Base-by-base conservation (phyloP, 2,329 filamentous ascomycete species). In the Cladosporium sp. region DNA sequence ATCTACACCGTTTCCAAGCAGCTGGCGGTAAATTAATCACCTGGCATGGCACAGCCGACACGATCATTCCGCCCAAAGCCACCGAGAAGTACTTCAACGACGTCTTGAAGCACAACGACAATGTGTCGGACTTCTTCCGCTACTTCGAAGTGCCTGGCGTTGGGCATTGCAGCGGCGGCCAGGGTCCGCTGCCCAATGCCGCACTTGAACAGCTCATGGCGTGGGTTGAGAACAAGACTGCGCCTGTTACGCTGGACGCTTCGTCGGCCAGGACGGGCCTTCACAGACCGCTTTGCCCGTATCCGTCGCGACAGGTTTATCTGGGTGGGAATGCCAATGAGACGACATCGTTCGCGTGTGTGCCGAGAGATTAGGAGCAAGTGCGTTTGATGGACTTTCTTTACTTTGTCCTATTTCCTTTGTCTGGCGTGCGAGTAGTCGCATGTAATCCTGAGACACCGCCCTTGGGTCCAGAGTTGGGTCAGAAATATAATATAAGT, bases 21-120 rank as follows among this genome's bases (percentile, higher is more conserved):
- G 64, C 69, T 0, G 79, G 78, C 0, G 79, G 76, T 1, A 83
- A 82, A 66, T 74, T 83, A 69, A 74, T 83, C 16, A 77, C 74
- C 1, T 82, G 77, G 75, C 80, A 82, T 58, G 81, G 79, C 11
- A 65, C 75, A n/a, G 72, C 69, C 6, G 75, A 62, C 21, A 14
- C n/a, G 5, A 23, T 23, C 10, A 62, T 62, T 21, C 70, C 72
- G 28, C 12, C n/a, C 44, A 52, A 23, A 23, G 77, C 78, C 4
- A 78, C 76, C 0, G 66, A 67, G 2, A 62, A 76, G 26, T 81
- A 81, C 67, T 80, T 80, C 65, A 61, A 75, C 6, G 64, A 70
- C 7, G 77, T 80, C 0, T 61, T 71, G 23, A 69, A 66, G 1
- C 31, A 21, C 26, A 35, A 56, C 16, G 16, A 23, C 37, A 10